Evolutionary conservation across 1,139 yeast species (phyloP).

Genomic region (Waltiozyma sp.): DNA sequence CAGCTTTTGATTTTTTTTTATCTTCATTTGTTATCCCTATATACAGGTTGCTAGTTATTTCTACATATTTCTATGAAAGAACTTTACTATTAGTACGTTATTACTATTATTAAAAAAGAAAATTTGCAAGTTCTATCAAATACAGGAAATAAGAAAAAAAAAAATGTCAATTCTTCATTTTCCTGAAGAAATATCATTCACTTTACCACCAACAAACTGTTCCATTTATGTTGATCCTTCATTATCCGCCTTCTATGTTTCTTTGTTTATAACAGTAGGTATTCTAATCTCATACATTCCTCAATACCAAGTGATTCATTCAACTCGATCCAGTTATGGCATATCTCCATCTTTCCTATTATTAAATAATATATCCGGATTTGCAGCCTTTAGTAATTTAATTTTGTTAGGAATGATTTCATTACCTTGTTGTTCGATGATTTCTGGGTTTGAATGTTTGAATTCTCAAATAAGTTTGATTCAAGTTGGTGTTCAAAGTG

Average conservation of each 20-base stretch:
- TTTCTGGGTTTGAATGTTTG: conserved; percentile 44
- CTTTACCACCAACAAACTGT: conserved; percentile 5
- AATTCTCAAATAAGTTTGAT: conserved; percentile 59
- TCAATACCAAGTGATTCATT: conserved; percentile 54
- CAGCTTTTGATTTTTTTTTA: no score
- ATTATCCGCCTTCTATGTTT: conserved; percentile 8
- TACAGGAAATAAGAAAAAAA: no score
- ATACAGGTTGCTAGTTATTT: no score
- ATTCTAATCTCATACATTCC: conserved; percentile 70
- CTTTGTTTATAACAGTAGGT: conserved; percentile 34
- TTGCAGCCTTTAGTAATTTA: conserved; percentile 61
- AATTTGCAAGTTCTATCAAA: no score
- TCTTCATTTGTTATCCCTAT: no score
- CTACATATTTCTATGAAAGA: no score
- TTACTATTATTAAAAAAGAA: no score
- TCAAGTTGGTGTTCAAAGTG: conserved; percentile 61
- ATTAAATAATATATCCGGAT: conserved; percentile 63
- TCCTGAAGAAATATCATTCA: background rate
- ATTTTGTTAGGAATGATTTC: conserved; percentile 48
- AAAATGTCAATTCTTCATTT: no score
- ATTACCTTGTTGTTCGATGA: conserved; percentile 34
- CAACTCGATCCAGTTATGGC: conserved; percentile 64
- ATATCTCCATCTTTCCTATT: conserved; percentile 63
- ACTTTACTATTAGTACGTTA: no score
- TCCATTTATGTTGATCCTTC: conserved; percentile 13